Conservation (phyloP, 768 basidiomycete species). For the Mycena galericulata region DNA sequence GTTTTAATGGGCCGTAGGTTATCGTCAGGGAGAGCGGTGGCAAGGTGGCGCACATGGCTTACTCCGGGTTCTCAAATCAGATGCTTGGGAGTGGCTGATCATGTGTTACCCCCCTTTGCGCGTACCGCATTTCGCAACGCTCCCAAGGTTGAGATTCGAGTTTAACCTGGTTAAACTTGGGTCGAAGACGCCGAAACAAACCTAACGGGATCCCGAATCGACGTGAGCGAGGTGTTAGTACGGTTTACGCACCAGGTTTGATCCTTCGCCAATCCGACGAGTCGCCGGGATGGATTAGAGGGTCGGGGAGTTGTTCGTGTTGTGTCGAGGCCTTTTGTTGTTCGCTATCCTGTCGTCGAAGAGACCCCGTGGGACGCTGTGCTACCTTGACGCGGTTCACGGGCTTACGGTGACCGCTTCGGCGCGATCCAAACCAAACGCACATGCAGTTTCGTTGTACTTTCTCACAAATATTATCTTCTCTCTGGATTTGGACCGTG, state of each 20-base stretch:
- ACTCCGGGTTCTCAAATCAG: background rate
- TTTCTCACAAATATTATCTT: background rate
- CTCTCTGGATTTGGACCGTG: too few species aligned
- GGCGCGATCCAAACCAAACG: background rate
- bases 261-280: background rate
- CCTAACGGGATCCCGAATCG: background rate
- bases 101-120: too few species aligned
- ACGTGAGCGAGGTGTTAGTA: background rate
- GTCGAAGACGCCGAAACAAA: background rate
- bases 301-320: background rate
- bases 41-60: too few species aligned
- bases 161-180: too few species aligned
- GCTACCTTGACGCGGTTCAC: background rate
- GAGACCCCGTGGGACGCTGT: background rate
- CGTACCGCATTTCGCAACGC: background rate
- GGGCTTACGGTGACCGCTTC: too few species aligned
- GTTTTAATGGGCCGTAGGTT: too few species aligned
- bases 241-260: background rate
- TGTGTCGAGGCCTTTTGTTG: background rate
- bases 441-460: background rate
- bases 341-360: background rate
- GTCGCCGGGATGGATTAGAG: background rate
- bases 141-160: background rate
- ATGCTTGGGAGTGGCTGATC: too few species aligned
- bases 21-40: too few species aligned